A percentile compares a stretch with the other conserved stretches of the same genome.
Conservation (phyloP, 225 moss, liverwort and hornwort species). For the Neckera pumila region DNA sequence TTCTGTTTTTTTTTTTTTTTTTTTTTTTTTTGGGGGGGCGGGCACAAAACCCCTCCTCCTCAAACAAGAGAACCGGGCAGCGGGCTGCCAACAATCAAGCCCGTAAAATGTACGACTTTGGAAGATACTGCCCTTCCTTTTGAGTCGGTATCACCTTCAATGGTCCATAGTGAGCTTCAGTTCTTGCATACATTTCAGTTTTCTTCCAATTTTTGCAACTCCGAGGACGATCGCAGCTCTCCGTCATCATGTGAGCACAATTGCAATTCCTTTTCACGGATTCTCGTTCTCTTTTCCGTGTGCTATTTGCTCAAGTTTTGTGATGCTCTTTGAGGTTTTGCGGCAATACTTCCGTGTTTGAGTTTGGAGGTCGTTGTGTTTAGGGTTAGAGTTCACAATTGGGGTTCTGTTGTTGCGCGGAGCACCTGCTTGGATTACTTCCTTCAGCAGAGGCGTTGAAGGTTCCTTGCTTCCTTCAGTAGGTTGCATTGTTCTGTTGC, state of each 20-base stretch:
- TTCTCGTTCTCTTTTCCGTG: neutral
- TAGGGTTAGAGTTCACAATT: neutral
- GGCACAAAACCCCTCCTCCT: neutral
- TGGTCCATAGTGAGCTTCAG: neutral
- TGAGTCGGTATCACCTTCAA: neutral
- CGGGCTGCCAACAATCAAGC: neutral
- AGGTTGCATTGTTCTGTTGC: neutral
- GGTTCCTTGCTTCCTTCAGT: neutral
- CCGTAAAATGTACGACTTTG: accelerated
- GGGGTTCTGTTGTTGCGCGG: neutral
- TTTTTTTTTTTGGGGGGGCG: no score
- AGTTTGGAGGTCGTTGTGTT: neutral
- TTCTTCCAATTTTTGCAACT: neutral
- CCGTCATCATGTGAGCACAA: neutral
- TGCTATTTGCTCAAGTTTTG: neutral
- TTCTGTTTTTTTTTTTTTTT: no score
- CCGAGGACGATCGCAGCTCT: neutral
- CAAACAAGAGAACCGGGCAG: neutral
- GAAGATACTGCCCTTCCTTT: neutral
- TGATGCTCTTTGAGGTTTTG: neutral
- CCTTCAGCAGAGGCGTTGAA: neutral
- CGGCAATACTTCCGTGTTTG: neutral
- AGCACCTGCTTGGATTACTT: neutral
- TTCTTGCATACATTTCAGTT: neutral
- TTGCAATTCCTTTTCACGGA: neutral